Evolutionary conservation across 805 yeast genomes (phyloP), one percentile per base, ranked within the genome.

Genomic region (Teunomyces kruisii): DNA sequence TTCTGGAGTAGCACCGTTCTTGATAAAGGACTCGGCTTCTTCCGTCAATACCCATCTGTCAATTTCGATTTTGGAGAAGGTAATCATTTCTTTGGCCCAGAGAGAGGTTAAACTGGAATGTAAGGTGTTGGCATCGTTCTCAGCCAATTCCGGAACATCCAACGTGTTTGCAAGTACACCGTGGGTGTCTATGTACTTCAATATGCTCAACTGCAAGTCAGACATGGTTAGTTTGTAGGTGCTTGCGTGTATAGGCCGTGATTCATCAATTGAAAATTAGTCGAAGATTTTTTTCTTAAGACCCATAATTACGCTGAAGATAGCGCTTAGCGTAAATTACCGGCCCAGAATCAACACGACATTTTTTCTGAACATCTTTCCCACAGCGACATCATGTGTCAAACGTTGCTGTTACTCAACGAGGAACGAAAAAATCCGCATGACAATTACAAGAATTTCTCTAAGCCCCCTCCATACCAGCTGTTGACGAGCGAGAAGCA

Each of bases 21-120:
- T 65, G 13, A 88, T 76, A 48, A 91, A 86, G 35, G 87, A 91
- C 54, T 80, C 68, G 40, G 96, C 98, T 72, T 94, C 99, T 9
- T 67, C 69, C 9, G 95, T 85, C 51, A 90, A 78, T 22, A 75
- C 68, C 84, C 91, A 92, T 52, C 73, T 65, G 53, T 91, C 95
- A 43, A 75, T 72, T 64, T 92, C 98, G 44, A 81, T 74, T 49
- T 87, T 79, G 55, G 79, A 74, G 72, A 81, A 91, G 37, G 69
- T 68, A 56, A 94, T 78, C 88, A 92, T 91, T 45, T 80, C 76
- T 65, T 86, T 86, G 49, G 97, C 91, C 62, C 84, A 79, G 46
- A 94, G 76, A 16, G 97, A 91, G 61, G 84, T 85, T 58, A 94
- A 79, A 24, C 92, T 92, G n/a, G 96, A 78, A 55, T 86, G 86